Evolutionary conservation across 768 basidiomycete species (phyloP).

Genomic region (Tricholoma flavovirens): DNA sequence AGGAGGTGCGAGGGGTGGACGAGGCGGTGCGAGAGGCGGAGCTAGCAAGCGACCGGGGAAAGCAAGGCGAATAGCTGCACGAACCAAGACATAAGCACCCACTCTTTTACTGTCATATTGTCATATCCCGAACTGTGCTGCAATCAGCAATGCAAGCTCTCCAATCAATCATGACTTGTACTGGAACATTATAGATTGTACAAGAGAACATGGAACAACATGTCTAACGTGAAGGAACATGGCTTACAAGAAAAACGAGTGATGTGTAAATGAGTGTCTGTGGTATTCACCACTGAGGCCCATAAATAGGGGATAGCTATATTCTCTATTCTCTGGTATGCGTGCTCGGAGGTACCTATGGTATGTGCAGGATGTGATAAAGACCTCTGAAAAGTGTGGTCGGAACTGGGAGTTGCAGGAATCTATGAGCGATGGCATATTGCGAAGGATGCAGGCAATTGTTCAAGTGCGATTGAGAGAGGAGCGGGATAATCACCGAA

Average conservation of each 20-base stretch:
- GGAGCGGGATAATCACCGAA: conserved; percentile 1
- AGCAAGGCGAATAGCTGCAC: conserved; percentile 43
- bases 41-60: conserved; percentile 52
- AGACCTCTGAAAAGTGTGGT: background rate
- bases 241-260: background rate
- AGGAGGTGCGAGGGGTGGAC: conserved; percentile 26
- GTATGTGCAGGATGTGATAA: background rate
- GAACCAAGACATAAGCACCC: conserved; percentile 25
- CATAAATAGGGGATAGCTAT: background rate
- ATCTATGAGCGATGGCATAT: background rate
- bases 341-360: background rate
- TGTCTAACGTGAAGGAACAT: background rate
- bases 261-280: background rate
- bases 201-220: conserved; percentile 1
- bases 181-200: background rate
- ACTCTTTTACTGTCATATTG: background rate
- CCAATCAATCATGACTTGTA: background rate
- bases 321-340: background rate
- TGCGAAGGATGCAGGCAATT: background rate
- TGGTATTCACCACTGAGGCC: background rate
- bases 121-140: background rate
- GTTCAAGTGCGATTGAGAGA: background rate
- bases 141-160: background rate
- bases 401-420: background rate
- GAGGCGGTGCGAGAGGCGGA: conserved; percentile 25